Evolutionary conservation across 2,329 filamentous ascomycete genomes (phyloP).

Genomic region (Onygenales sp.): DNA sequence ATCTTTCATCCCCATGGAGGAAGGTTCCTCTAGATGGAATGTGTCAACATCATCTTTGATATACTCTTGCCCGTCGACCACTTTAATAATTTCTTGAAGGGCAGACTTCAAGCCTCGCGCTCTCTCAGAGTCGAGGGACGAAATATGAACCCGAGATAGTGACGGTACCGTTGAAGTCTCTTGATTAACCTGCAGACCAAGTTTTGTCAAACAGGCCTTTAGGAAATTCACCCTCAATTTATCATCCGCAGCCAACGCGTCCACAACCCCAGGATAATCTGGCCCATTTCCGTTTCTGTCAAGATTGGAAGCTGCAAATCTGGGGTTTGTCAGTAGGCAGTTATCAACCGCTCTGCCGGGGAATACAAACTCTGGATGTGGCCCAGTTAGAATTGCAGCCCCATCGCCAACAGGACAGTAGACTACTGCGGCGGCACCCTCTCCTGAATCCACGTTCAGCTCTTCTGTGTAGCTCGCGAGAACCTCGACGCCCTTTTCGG

Average conservation of each 20-base stretch:
- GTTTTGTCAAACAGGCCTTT: constrained; percentile 66
- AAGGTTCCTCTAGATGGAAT: constrained; percentile 65
- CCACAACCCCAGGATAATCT: constrained; percentile 61
- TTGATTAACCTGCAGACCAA: constrained; percentile 69
- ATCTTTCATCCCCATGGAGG: constrained; percentile 48
- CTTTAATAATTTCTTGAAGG: constrained; percentile 55
- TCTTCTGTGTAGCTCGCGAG: constrained; percentile 70
- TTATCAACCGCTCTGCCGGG: constrained; percentile 10
- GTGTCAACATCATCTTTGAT: constrained; percentile 75
- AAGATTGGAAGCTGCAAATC: constrained; percentile 75
- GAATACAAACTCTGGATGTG: constrained; percentile 73
- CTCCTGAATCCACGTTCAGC: constrained; percentile 65
- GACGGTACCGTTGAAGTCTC: constrained; percentile 62
- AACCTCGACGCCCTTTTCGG: constrained; percentile 61
- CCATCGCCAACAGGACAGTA: constrained; percentile 78
- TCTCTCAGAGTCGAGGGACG: constrained; percentile 54
- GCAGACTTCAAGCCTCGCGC: constrained; percentile 58
- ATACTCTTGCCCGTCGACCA: constrained; percentile 57
- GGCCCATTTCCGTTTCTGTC: constrained; percentile 56
- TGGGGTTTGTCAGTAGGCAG: constrained; percentile 30
- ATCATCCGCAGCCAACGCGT: constrained; percentile 60
- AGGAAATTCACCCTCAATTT: constrained; percentile 62
- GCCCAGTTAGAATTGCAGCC: constrained; percentile 68
- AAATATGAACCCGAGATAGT: constrained; percentile 74
- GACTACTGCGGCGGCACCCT: constrained; percentile 67